A percentile compares a stretch with the other conserved stretches of the same genome.
Conservation (phyloP, 2,329 filamentous ascomycete genomes). For the Aspergillus persii region DNA sequence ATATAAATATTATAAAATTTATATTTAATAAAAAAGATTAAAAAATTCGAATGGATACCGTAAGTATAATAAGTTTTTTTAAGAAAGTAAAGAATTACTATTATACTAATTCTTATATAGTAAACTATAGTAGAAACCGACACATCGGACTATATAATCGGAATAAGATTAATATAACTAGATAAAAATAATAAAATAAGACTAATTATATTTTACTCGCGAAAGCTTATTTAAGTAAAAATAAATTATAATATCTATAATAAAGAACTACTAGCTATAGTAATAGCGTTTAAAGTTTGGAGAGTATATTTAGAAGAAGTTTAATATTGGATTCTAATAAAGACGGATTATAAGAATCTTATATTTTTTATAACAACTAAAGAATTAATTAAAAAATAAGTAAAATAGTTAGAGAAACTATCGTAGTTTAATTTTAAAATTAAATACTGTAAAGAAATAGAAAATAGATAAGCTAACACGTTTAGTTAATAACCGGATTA, state of each 20-base stretch:
- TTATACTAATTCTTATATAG: too few species aligned
- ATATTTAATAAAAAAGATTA: too few species aligned
- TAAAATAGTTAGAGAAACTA: not conserved
- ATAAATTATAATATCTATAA: slow-evolving; percentile 1
- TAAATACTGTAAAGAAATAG: not conserved
- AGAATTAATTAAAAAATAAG: not conserved
- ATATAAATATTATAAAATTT: too few species aligned
- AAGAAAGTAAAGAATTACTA: too few species aligned
- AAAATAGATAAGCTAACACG: not conserved
- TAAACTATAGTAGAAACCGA: too few species aligned
- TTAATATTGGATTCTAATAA: not conserved
- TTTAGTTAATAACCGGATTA: not conserved
- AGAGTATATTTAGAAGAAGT: not conserved
- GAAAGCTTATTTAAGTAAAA: not conserved
- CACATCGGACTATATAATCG: not conserved
- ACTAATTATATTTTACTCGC: too few species aligned
- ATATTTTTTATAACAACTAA: slow-evolving; percentile 1
- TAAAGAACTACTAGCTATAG: not conserved
- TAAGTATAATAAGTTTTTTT: too few species aligned
- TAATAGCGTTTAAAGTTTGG: not conserved
- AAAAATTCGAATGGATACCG: too few species aligned
- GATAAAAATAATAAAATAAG: not conserved
- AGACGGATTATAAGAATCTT: slow-evolving; percentile 1
- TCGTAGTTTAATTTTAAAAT: not conserved
- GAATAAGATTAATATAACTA: not conserved